phyloP scores from a whole-genome alignment of 129 eudicot genomes.

The Ambrosia artemisiifolia region DNA sequence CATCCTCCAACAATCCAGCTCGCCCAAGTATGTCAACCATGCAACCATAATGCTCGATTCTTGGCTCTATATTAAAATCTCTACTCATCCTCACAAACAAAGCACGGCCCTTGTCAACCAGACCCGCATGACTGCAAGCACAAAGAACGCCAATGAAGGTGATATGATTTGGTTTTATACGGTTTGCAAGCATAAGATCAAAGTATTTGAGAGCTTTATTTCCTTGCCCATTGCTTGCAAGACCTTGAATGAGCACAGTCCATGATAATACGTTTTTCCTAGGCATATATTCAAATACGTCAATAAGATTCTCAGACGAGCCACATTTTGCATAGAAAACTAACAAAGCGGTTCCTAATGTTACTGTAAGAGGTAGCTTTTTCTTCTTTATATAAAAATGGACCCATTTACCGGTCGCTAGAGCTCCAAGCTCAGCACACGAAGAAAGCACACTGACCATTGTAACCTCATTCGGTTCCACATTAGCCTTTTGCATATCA shows the following conservation, averaged over 20 bases:
- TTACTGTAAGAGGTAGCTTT: constrained; percentile 36
- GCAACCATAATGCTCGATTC: constrained; percentile 67
- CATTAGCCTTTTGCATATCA: constrained; percentile 48
- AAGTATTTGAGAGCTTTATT: constrained; percentile 35
- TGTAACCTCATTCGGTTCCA: constrained; percentile 47
- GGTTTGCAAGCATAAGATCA: constrained; percentile 37
- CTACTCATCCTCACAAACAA: constrained; percentile 54
- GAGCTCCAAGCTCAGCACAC: constrained; percentile 42
- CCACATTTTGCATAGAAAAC: constrained; percentile 47
- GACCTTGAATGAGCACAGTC: constrained; percentile 49
- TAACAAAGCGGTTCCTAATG: constrained; percentile 43
- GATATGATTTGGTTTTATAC: constrained; percentile 41
- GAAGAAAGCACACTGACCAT: constrained; percentile 50
- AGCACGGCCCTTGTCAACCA: constrained; percentile 54
- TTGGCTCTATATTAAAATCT: constrained; percentile 50
- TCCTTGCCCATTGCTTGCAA: constrained; percentile 47
- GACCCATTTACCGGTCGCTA: constrained; percentile 44
- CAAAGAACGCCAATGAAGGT: constrained; percentile 59
- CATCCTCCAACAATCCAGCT: constrained; percentile 55
- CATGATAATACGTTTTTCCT: constrained; percentile 39
- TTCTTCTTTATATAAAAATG: constrained; percentile 31
- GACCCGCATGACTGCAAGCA: constrained; percentile 63
- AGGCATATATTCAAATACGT: constrained; percentile 38
- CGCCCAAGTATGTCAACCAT: constrained; percentile 70
- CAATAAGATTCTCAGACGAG: constrained; percentile 27